Base-by-base conservation (phyloP, 179 eudicot genomes). In the Actinidia chinensis region DNA sequence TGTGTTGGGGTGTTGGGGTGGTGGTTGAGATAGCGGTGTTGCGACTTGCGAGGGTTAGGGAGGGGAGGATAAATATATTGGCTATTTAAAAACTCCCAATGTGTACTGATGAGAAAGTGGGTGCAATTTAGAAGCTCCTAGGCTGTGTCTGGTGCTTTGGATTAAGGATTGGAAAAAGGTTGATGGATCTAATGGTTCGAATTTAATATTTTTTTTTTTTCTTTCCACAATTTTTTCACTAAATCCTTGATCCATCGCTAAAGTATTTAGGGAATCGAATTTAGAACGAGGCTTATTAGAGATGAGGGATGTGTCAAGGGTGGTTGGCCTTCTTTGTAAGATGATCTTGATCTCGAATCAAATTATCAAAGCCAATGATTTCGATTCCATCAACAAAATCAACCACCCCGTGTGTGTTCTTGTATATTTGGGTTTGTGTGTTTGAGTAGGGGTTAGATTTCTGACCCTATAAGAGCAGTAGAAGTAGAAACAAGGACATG, bases 281-380 rank as follows among this genome's bases (percentile, higher is more conserved):
- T 47, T 4, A 28, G 79, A 79, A 59, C 17, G 76, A 78, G 76
- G 76, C 71, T 47, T 3, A 18, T 3, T 20, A 76, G 76, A 64
- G 72, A 28, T 71, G 48, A 2, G 76, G 81, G 81, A 72, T 18
- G 73, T 73, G 63, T 68, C 22, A 14, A 71, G 81, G 81, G 71
- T 42, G 65, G 76, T 79, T 79, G 43, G 73, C 77, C 77, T 54
- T 61, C 54, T 23, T 46, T 36, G 70, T 18, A 40, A 33, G 10
- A 64, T 13, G 42, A 64, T 14, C 17, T 13, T 13, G 68, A 63
- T 63, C 44, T 36, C 4, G 61, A 23, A 51, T 11, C 55, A 22
- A 11, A 55, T 63, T 5, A 33, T 63, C 43, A 18, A 13, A 1
- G 67, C 67, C 74, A 2, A 68, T 68, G 67, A 77, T 68, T 68